Conservation (phyloP, 2,329 filamentous ascomycete genomes). For the Stromatinia cepivora region DNA sequence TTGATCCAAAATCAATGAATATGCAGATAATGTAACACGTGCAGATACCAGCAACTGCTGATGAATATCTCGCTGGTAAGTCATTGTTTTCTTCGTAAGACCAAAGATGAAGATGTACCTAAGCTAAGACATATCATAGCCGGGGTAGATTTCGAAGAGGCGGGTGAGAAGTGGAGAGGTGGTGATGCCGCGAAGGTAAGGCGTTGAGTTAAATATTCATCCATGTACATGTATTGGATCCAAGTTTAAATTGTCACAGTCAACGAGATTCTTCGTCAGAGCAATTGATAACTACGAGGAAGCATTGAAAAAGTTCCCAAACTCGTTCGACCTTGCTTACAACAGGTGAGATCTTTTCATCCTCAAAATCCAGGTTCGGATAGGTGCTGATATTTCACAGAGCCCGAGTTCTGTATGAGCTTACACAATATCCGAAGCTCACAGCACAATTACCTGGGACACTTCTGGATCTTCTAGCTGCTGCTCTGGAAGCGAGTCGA, state of each 20-base stretch:
- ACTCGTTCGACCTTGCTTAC: slow-evolving; percentile 70
- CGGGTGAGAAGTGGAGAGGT: slow-evolving; percentile 72
- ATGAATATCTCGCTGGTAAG: slow-evolving; percentile 65
- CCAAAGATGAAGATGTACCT: background rate
- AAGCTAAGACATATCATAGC: slow-evolving; percentile 42
- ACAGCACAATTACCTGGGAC: slow-evolving; percentile 57
- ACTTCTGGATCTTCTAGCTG: slow-evolving; percentile 55
- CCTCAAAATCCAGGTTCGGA: slow-evolving; percentile 2
- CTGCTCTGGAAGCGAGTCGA: slow-evolving; percentile 63
- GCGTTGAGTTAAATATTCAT: background rate
- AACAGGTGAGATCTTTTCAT: slow-evolving; percentile 58
- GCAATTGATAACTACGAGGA: slow-evolving; percentile 67
- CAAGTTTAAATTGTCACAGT: slow-evolving; percentile 32
- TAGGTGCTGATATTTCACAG: slow-evolving; percentile 42
- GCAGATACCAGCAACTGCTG: slow-evolving; percentile 58
- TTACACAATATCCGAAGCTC: slow-evolving; percentile 65
- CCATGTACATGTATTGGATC: background rate
- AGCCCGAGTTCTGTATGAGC: slow-evolving; percentile 67
- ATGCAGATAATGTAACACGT: background rate
- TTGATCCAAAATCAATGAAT: background rate
- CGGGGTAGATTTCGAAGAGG: slow-evolving; percentile 69
- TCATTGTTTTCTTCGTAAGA: background rate
- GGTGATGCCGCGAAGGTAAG: slow-evolving; percentile 63
- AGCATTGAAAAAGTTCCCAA: slow-evolving; percentile 60
- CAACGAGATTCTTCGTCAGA: slow-evolving; percentile 55